Evolutionary conservation across 192 early-diverging fungal species (phyloP), one percentile per base, ranked within the genome.

Genomic region (Entophlyctis luteolus): DNA sequence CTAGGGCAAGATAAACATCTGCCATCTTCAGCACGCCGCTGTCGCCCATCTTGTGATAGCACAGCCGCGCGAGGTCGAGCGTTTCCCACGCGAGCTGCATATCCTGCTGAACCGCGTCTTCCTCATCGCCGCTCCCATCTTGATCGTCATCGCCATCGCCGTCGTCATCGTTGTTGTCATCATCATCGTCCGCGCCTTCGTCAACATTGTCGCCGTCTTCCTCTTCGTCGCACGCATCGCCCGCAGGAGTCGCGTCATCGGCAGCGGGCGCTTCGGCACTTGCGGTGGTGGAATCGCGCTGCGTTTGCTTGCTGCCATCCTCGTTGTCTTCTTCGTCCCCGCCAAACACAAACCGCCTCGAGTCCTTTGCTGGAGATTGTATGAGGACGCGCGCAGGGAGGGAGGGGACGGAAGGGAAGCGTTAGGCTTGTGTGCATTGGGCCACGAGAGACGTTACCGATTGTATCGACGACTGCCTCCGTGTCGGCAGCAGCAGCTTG

Each of bases 11-110:
- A 63, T 87, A 83, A 59, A 92, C 75, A 76, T 90, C 86, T 31
- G 88, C 82, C 62, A 88, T 77, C 37, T 82, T 73, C 6, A 65
- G 71, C 6, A 72, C 46, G 48, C 71, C 69, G 5, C 38, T 39
- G 37, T 28, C 8, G 2, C 66, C 79, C 18, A 62, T 53, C 23
- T 89, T 83, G 50, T 80, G 76, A 48, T 89, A 92, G 4, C 92
- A 88, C 2, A 93, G 77, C 27, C 93, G 87, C n/a, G 91, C 90
- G 25, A 91, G 65, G 59, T 92, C 91, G 46, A 96, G 77, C 14
- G 89, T 84, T 45, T 92, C 87, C 91, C 91, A 93, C 0, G 93
- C 93, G 4, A 88, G 76, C 22, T 82, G 80, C 23, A 91, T 84
- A 68, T 92, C 68, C 25, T 23, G 34, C 16, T 42, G 48, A 16